Base-by-base conservation (phyloP, 768 basidiomycete genomes). In the Macrocybe gigantea region DNA sequence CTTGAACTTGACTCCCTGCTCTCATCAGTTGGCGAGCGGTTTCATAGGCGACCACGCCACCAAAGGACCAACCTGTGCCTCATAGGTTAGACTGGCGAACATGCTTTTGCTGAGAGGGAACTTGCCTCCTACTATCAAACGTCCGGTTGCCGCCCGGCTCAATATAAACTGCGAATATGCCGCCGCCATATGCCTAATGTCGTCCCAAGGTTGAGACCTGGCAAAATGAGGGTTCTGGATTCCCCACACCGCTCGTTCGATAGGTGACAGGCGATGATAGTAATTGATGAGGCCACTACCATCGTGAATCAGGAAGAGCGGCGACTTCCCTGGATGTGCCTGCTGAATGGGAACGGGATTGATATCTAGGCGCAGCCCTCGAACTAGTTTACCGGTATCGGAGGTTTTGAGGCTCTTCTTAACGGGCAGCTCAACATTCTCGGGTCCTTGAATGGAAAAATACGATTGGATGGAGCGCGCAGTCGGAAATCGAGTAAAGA, bases 11-110 rank as follows among this genome's bases (percentile, higher is more conserved):
- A 7, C 74, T 53, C 2, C 74, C 78, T 5, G 57, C 65, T 13
- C 53, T 61, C n/a, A 66, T 50, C 12, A 88, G 72, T 29, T 76
- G 74, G 0, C 70, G 72, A 12, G 80, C 77, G 2, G 78, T 64
- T 55, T 87, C 86, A 54, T 79, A 87, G 0, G 86, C 83, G 0
- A 79, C 77, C 4, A 86, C 79, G 1, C 85, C 86, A 9, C 86
- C 86, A 52, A 89, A 85, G 2, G 86, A 89, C 85, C 85, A 89
- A 0, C 86, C 86, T 88, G 46, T 37, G 5, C 33, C 32, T 48
- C 5, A 50, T 37, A 30, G 4, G 14, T 50, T 31, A 36, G 41
- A 7, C 14, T 49, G 41, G 29, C 1, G 8, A 37, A 7, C 6
- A 12, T 7, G 31, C 5, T 7, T 30, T 9, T 9, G 11, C 13